These are phyloP conservation scores for Aspergillus pseudoglaucus DNA, from an alignment of 2,329 filamentous ascomycete species.

Conservation along the genomic window DNA sequence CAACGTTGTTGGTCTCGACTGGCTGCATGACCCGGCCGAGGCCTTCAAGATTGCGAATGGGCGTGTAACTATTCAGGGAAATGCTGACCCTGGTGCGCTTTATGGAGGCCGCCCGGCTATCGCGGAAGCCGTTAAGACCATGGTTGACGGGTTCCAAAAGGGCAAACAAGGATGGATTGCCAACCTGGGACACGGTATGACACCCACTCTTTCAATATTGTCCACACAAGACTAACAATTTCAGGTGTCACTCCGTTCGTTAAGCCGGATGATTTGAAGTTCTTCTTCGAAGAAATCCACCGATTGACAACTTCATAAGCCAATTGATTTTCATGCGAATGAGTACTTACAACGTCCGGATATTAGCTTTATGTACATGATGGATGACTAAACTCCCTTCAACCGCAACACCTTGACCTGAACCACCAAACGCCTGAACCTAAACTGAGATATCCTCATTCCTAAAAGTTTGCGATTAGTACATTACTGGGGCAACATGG, in stretches of 20 bases:
- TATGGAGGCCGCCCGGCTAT: slow-evolving; percentile 81
- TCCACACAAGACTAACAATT: slow-evolving; percentile 15
- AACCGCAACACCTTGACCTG: too few relatives aligned
- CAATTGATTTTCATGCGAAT: neutral
- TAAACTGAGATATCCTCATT: slow-evolving; percentile 55
- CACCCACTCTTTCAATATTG: slow-evolving; percentile 2
- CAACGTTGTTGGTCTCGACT: slow-evolving; percentile 89
- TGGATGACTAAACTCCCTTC: too few relatives aligned
- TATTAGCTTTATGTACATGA: neutral
- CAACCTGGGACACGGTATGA: slow-evolving; percentile 83
- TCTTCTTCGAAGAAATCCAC: slow-evolving; percentile 91
- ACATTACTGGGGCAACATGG: too few relatives aligned
- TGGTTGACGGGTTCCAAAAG: slow-evolving; percentile 78
- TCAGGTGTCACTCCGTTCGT: slow-evolving; percentile 89
- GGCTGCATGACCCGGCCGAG: slow-evolving; percentile 82
- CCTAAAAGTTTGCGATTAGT: slow-evolving; percentile 30
- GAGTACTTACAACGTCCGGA: neutral
- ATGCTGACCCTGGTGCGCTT: slow-evolving; percentile 87
- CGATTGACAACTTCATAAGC: slow-evolving; percentile 38
- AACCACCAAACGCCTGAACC: neutral
- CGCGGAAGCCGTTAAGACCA: slow-evolving; percentile 71
- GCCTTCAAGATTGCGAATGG: slow-evolving; percentile 73
- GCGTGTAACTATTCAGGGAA: slow-evolving; percentile 81
- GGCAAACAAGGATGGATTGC: slow-evolving; percentile 93
- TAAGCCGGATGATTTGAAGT: slow-evolving; percentile 84